Evolutionary conservation across 306 rosid species (phyloP).

Genomic region (Rosa chinensis): DNA sequence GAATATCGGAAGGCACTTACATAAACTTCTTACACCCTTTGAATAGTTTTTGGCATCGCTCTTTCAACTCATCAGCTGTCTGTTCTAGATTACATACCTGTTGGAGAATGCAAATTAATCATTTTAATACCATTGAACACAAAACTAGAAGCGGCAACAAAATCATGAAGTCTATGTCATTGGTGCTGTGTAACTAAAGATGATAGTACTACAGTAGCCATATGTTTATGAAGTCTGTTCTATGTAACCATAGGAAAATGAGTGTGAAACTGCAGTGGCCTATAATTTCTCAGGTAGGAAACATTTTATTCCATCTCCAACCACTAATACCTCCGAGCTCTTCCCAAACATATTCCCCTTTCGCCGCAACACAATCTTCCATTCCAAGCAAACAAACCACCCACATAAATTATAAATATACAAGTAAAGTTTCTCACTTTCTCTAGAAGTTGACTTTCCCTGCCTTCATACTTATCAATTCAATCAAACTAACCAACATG

Average conservation of each 20-base stretch:
- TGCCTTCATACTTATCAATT: not conserved
- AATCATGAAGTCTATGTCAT: not conserved
- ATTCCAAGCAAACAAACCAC: not conserved
- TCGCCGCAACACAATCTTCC: not conserved
- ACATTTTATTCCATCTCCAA: not conserved
- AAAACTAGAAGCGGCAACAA: not conserved
- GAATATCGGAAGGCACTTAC: slow-evolving; percentile 52
- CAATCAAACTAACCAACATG: not conserved
- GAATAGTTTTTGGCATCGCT: slow-evolving; percentile 67
- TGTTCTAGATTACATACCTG: slow-evolving; percentile 76
- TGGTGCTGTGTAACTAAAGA: not conserved
- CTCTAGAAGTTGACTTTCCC: slow-evolving; percentile 7
- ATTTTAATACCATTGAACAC: not conserved
- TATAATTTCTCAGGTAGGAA: not conserved
- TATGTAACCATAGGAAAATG: not conserved
- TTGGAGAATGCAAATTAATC: slow-evolving; percentile 17
- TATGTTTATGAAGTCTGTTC: not conserved
- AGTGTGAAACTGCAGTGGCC: not conserved
- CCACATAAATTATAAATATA: not conserved
- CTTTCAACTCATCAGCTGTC: slow-evolving; percentile 70
- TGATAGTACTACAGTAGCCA: not conserved
- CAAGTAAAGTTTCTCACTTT: slow-evolving; percentile 5
- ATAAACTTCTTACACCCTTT: slow-evolving; percentile 74
- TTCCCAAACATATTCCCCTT: not conserved
- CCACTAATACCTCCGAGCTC: not conserved